phyloP scores from a whole-genome alignment of 169 alveolate species.

The Plasmodium coatneyi region DNA sequence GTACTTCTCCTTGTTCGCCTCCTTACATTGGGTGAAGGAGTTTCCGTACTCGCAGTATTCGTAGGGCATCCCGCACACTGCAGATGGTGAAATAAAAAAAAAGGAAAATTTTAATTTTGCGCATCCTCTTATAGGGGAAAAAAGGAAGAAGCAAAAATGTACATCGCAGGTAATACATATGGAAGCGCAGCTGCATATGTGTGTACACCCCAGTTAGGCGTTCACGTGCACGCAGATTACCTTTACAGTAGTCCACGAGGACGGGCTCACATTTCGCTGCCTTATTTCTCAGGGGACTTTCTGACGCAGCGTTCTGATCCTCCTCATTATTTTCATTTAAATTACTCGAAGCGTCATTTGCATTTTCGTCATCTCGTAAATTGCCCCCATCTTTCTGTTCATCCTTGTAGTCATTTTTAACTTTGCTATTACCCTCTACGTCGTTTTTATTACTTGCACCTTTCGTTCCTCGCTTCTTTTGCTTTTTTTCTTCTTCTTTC shows the following conservation, averaged over 20 bases:
- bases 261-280: conserved; percentile 28
- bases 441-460: background rate
- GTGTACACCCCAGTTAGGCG: background rate
- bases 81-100: background rate
- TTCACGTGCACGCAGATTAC: background rate
- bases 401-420: background rate
- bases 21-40: conserved; percentile 80
- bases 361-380: conserved; percentile 6
- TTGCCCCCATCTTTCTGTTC: background rate
- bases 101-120: background rate
- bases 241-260: conserved; percentile 75
- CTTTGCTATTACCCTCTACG: background rate
- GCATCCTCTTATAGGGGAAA: background rate
- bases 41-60: conserved; percentile 91
- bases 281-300: background rate
- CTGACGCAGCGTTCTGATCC: background rate
- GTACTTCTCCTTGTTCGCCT: conserved; percentile 79
- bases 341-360: background rate
- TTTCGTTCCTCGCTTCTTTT: conserved; percentile 25
- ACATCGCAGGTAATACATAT: background rate
- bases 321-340: conserved; percentile 10
- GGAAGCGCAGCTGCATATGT: background rate
- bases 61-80: conserved; percentile 88
- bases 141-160: background rate
- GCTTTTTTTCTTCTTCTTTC: conserved; percentile 63